Base-by-base conservation (phyloP, 371 early-diverging fungal genomes). In the Actinomortierella ambigua region DNA sequence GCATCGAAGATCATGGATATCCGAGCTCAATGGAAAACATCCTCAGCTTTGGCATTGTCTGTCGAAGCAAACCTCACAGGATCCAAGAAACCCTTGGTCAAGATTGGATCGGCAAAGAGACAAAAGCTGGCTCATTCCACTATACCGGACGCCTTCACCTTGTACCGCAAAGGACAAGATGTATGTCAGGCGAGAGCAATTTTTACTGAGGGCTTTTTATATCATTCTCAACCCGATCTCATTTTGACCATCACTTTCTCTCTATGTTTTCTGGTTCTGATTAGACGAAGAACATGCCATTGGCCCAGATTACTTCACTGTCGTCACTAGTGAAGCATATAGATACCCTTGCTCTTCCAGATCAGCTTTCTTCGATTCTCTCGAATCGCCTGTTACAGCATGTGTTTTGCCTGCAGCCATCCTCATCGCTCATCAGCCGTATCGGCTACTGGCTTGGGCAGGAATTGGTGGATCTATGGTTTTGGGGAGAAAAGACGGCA, bases 361-460 rank as follows among this genome's bases (percentile, higher is more conserved):
- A 83, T 29, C 84, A 82, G 52, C 66, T 86, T 46, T 63, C 75
- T 13, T 66, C 75, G 1, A 59, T 86, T 1, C 65, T 84, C 14
- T 77, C 82, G 4, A 79, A 79, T 29, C 68, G 84, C 13, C 50
- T 78, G 27, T 53, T 84, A 8, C 86, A 86, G 56, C 83, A 84
- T 65, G 52, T 81, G 3, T 28, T 86, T 14, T 65, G 65, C 23
- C 59, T 70, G 2, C 71, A 70, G 26, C 54, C 71, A 8, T 70
- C 71, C 8, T 53, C 65, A 22, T 65, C 77, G 15, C 62, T 70
- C 22, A 65, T 83, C 29, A 58, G 69, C 14, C 68, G 86, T 23
- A 76, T 85, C 23, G 79, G 81, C 46, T 68, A 69, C 15, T 82
- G 81, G 82, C 60, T 86, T 5, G 73, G 65, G 23, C 80, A 84